Conservation (phyloP, 169 alveolate species). For the Pseudocohnilembus persalinus region DNA sequence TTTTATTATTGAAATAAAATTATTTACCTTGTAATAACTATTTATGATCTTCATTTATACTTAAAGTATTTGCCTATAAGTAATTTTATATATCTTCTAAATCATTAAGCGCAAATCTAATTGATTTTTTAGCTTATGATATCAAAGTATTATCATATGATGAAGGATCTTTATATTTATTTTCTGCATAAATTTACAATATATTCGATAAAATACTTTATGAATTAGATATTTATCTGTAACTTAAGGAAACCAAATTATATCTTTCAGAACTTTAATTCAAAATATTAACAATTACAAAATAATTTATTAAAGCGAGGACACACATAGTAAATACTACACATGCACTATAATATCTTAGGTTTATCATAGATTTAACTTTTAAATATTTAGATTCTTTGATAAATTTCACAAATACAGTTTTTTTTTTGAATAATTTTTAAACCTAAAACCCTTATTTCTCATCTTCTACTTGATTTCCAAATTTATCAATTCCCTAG, state of each 20-base stretch:
- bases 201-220: background rate
- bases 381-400: background rate
- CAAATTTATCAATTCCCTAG: background rate
- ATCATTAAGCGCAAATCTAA: background rate
- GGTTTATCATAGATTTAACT: background rate
- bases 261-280: background rate
- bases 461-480: background rate
- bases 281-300: background rate
- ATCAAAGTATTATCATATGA: background rate
- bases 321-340: background rate
- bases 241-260: background rate
- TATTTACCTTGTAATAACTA: background rate
- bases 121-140: background rate
- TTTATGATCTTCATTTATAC: background rate
- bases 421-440: background rate
- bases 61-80: background rate
- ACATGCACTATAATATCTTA: background rate
- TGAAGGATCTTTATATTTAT: background rate
- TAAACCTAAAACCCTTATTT: background rate
- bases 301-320: background rate
- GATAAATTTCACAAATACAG: background rate
- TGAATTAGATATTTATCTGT: background rate
- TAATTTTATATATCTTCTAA: background rate
- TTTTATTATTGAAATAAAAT: too few relatives aligned
- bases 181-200: background rate